phyloP scores from a whole-genome alignment of 2,329 filamentous ascomycete genomes.

The Hyphodiscus sp. region DNA sequence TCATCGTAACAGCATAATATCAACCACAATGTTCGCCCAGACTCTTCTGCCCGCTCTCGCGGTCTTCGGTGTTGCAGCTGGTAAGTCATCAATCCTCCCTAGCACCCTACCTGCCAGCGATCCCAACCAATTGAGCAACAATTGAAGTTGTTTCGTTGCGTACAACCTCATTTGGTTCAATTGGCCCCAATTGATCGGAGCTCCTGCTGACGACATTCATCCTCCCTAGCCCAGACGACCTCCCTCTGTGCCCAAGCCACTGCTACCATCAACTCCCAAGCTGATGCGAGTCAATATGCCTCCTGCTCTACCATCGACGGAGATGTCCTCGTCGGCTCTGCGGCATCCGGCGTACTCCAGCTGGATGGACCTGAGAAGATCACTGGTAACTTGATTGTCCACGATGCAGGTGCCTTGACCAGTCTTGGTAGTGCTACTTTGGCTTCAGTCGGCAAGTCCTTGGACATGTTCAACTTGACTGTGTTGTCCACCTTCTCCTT shows the following conservation, averaged over 20 bases:
- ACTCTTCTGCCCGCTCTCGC: conserved; percentile 19
- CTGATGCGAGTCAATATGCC: conserved; percentile 25
- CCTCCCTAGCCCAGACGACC: conserved; percentile 11
- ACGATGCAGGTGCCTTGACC: conserved; percentile 58
- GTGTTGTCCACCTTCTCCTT: conserved; percentile 63
- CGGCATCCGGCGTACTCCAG: conserved; percentile 36
- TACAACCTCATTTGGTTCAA: neutral
- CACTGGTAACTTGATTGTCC: conserved; percentile 49
- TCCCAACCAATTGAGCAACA: neutral
- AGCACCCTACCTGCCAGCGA: neutral
- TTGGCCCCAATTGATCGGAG: neutral
- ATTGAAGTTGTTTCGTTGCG: neutral
- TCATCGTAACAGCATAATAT: conserved; percentile 20
- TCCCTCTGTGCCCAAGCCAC: neutral
- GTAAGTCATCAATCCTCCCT: conserved; percentile 17
- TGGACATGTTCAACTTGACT: conserved; percentile 63
- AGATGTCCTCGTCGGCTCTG: conserved; percentile 30
- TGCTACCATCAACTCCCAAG: conserved; percentile 23
- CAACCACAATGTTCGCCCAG: conserved; percentile 22
- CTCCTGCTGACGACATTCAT: conserved; percentile 4
- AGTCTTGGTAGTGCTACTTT: conserved; percentile 57
- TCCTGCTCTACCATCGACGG: conserved; percentile 27
- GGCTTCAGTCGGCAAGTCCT: conserved; percentile 58
- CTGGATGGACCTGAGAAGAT: conserved; percentile 55
- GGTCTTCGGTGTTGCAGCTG: conserved; percentile 18